These are phyloP conservation scores for Tricharina praecox DNA, from an alignment of 495 filamentous ascomycete genomes.

Conservation along the genomic window DNA sequence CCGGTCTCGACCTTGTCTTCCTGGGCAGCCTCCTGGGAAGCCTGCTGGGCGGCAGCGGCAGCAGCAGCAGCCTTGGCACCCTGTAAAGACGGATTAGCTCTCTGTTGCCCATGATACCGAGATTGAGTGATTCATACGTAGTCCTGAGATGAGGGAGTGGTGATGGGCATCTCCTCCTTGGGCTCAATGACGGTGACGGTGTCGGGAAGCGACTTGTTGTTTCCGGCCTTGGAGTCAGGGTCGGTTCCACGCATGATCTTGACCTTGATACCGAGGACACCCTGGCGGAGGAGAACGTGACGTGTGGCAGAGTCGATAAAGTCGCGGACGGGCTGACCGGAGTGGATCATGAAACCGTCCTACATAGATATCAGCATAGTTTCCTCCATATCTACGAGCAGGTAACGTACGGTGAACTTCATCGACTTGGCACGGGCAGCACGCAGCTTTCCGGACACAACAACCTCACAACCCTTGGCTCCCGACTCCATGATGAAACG, in stretches of 20 bases:
- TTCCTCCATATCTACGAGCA: background rate
- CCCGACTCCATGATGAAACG: slow-evolving; percentile 99
- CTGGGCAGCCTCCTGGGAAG: slow-evolving; percentile 39
- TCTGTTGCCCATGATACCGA: background rate
- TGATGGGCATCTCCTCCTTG: slow-evolving; percentile 90
- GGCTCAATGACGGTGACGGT: slow-evolving; percentile 98
- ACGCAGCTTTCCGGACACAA: slow-evolving; percentile 95
- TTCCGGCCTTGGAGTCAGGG: slow-evolving; percentile 96
- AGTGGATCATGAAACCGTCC: slow-evolving; percentile 99
- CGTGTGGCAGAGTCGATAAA: slow-evolving; percentile 97
- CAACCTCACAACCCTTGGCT: slow-evolving; percentile 98
- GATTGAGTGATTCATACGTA: slow-evolving; percentile 42
- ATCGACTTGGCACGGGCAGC: slow-evolving; percentile 98
- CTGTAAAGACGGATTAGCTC: slow-evolving; percentile 16
- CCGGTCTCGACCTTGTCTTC: slow-evolving; percentile 32
- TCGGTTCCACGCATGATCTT: slow-evolving; percentile 99
- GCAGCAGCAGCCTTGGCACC: slow-evolving; percentile 34
- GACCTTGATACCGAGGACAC: slow-evolving; percentile 99
- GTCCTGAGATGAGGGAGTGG: slow-evolving; percentile 89
- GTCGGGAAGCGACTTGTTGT: slow-evolving; percentile 90
- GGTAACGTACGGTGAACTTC: slow-evolving; percentile 82
- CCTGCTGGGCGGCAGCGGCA: slow-evolving; percentile 69
- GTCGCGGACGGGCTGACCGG: slow-evolving; percentile 96
- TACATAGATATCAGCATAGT: slow-evolving; percentile 22
- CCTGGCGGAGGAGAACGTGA: slow-evolving; percentile 97